These are phyloP conservation scores for Leccinellum luteum DNA, from an alignment of 768 basidiomycete species.

Conservation along the genomic window DNA sequence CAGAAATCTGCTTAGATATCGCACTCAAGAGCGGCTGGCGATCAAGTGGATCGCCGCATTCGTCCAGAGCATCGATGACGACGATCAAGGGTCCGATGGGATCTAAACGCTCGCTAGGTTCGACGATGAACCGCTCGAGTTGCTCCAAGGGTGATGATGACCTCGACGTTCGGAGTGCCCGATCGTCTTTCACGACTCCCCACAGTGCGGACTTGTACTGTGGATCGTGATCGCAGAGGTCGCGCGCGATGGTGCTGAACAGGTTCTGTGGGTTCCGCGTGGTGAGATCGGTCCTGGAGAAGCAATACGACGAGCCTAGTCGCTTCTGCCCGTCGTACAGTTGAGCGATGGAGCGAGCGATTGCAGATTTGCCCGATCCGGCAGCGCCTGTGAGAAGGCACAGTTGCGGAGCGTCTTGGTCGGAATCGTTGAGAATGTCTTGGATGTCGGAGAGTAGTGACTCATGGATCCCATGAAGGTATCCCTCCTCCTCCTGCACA, in stretches of 20 bases:
- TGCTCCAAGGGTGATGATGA: neutral
- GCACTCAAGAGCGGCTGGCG: neutral
- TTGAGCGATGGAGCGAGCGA: neutral
- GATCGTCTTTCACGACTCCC: neutral
- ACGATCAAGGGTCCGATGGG: neutral
- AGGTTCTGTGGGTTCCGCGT: neutral
- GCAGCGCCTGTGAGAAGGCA: neutral
- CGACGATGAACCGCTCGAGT: neutral
- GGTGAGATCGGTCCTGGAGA: neutral
- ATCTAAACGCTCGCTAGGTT: neutral
- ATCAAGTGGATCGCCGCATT: neutral
- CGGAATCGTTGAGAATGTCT: neutral
- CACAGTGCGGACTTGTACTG: neutral
- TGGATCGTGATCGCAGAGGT: neutral
- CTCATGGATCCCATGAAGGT: neutral
- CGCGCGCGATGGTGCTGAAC: neutral
- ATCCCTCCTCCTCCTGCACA: neutral
- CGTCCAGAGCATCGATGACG: neutral
- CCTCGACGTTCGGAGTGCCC: neutral
- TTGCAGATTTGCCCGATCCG: neutral
- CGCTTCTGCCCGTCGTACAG: neutral
- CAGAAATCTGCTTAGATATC: neutral
- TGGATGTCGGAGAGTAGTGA: neutral
- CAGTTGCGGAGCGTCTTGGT: neutral
- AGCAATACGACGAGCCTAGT: neutral